Base-by-base conservation (phyloP, 1,284 basidiomycete species). In the Leucoagaricus sp. region DNA sequence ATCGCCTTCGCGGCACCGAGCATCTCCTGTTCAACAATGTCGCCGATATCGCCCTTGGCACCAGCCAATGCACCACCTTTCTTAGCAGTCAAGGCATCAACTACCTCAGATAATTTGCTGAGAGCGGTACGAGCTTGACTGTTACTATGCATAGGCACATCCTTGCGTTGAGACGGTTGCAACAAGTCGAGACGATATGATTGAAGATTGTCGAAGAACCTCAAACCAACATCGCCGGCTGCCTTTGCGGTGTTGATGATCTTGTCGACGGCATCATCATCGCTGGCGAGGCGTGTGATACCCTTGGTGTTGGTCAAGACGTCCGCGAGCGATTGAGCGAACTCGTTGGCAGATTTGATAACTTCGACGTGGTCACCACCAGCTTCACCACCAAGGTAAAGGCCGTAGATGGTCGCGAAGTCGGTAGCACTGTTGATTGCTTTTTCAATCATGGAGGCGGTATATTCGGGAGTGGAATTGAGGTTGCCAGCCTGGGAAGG, bases 11-110 rank as follows among this genome's bases (percentile, higher is more conserved):
- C 95, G 13, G 97, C 96, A 57, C 89, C 87, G 65, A 88, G 79
- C 96, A 99, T 99, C 75, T 99, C 96, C 68, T 91, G 87, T 71
- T 98, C 93, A 59, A 99, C 96, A 59, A 99, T 85, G 69, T 99
- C 93, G 38, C 96, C 96, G 60, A 99, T 92, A 70, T 99, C 93
- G 29, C 95, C 96, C 64, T 91, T 96, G 42, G 90, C 83, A 63
- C 87, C 87, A 26, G 89, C 81, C 53, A 95, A 72, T 26, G 83
- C 78, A 44, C 84, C 82, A 2, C 85, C 81, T 69, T 92, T 92
- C 76, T 96, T 95, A 31, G 95, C 94, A 47, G 96, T 82, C 53
- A 98, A 80, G 17, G 80, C 81, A 64, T 98, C 97, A 42, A 98
- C 87, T 15, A 89, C 79, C 64, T 95, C 91, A 5, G 94, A 94